These are phyloP conservation scores for Trichoderma sp. DNA, from an alignment of 2,329 filamentous ascomycete species.

Conservation along the genomic window DNA sequence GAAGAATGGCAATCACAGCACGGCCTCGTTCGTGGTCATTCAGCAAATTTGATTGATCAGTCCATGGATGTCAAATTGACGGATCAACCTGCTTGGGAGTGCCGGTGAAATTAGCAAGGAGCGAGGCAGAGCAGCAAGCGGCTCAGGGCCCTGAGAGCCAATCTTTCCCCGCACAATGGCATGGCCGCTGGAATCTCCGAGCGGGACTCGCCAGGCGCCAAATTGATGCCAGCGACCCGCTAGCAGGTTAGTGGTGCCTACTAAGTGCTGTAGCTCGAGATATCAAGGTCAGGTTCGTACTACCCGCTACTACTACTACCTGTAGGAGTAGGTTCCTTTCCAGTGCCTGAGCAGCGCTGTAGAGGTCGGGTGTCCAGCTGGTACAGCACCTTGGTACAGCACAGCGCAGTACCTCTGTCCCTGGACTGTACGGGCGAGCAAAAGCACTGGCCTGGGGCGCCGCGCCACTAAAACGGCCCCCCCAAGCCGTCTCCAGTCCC, in stretches of 20 bases:
- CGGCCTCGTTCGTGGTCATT: not conserved
- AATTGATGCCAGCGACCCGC: not conserved
- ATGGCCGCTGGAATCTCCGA: not conserved
- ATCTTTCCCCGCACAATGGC: not conserved
- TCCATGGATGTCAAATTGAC: too few relatives aligned
- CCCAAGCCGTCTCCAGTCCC: not conserved
- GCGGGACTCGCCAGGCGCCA: not conserved
- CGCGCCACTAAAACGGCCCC: not conserved
- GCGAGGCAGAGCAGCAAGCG: not conserved
- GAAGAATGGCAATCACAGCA: not conserved
- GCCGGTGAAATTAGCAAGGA: conserved; percentile 1
- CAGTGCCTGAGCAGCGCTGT: too few relatives aligned
- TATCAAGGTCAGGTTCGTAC: too few relatives aligned
- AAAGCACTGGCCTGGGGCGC: not conserved
- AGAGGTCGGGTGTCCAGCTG: too few relatives aligned
- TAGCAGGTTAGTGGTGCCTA: too few relatives aligned
- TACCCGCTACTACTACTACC: too few relatives aligned
- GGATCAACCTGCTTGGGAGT: not conserved
- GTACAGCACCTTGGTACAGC: too few relatives aligned
- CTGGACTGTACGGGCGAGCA: not conserved
- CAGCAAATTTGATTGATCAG: too few relatives aligned
- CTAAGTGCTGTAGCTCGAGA: too few relatives aligned
- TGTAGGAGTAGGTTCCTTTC: too few relatives aligned
- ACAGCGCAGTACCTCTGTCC: too few relatives aligned
- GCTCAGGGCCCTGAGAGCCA: not conserved